phyloP scores from a whole-genome alignment of 2,329 filamentous ascomycete species.

The Alternaria triticimaculans region DNA sequence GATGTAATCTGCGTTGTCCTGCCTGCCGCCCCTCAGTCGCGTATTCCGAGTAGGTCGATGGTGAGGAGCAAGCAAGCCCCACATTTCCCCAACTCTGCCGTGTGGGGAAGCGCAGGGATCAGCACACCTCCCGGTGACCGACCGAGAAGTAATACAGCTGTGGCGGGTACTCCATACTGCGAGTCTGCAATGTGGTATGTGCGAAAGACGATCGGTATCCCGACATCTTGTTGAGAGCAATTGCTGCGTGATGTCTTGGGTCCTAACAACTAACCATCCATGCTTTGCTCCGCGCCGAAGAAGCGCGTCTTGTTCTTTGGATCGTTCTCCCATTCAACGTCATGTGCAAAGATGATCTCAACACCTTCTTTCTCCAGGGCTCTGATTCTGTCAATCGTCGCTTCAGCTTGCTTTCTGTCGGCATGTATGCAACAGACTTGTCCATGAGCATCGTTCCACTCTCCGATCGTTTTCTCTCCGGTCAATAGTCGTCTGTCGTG shows the following conservation, averaged over 20 bases:
- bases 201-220: neutral
- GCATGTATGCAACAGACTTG: conserved; percentile 60
- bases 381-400: conserved; percentile 54
- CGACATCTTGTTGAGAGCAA: neutral
- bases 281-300: conserved; percentile 24
- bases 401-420: conserved; percentile 54
- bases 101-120: conserved; percentile 15
- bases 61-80: conserved; percentile 2
- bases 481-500: conserved; percentile 61
- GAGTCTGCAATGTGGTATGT: neutral
- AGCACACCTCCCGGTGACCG: neutral
- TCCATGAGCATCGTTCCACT: conserved; percentile 57
- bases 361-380: conserved; percentile 51
- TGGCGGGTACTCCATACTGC: neutral
- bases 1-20: accelerated
- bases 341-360: conserved; percentile 61
- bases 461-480: conserved; percentile 60
- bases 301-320: conserved; percentile 41
- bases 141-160: neutral
- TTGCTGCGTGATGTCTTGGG: neutral
- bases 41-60: too few species aligned
- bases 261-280: neutral
- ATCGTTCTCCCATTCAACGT: conserved; percentile 56
- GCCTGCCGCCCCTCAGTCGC: neutral
- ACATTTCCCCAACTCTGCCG: conserved; percentile 9